phyloP scores from a whole-genome alignment of 176 grass and related monocot genomes.

The Tuctoria greenei region DNA sequence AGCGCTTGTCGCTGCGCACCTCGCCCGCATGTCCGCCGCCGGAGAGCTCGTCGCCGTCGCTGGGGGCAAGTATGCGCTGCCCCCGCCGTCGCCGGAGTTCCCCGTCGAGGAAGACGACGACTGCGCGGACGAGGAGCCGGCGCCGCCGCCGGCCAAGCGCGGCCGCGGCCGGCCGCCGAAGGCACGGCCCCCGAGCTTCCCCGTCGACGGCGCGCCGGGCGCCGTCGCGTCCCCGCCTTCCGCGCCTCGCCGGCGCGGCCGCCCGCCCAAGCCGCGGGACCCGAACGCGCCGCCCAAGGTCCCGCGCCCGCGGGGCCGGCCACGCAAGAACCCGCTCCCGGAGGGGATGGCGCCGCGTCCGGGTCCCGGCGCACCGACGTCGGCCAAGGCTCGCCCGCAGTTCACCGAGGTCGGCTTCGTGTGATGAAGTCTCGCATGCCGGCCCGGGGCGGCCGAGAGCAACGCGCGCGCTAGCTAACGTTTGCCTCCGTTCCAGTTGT shows the following conservation, averaged over 20 bases:
- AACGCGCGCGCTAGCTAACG: conserved; percentile 40
- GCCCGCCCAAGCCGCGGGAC: conserved; percentile 71
- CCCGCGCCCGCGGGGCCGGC: conserved; percentile 67
- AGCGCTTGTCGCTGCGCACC: conserved; percentile 60
- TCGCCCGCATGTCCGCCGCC: conserved; percentile 59
- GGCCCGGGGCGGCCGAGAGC: background rate
- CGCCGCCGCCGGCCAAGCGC: conserved; percentile 38
- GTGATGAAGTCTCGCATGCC: conserved; percentile 35
- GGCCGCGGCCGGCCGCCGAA: conserved; percentile 74
- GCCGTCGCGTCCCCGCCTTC: background rate
- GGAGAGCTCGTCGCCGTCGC: conserved; percentile 57
- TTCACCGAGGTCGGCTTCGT: conserved; percentile 94
- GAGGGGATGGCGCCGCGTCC: conserved; percentile 47
- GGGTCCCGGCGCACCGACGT: conserved; percentile 24
- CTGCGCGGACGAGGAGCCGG: background rate
- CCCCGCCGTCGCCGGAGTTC: conserved; percentile 35
- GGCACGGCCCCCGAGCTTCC: conserved; percentile 33
- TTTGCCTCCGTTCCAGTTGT: conserved; percentile 6
- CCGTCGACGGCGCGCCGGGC: background rate
- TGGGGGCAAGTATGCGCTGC: conserved; percentile 45
- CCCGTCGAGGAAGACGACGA: background rate
- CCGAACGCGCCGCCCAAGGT: conserved; percentile 62
- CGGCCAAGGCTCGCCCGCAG: conserved; percentile 60
- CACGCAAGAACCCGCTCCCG: conserved; percentile 62
- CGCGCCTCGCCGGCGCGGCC: conserved; percentile 49